Evolutionary conservation across 208 protist species (phyloP), one percentile per base, ranked within the genome.

Genomic region (Wallacemonas sp.): DNA sequence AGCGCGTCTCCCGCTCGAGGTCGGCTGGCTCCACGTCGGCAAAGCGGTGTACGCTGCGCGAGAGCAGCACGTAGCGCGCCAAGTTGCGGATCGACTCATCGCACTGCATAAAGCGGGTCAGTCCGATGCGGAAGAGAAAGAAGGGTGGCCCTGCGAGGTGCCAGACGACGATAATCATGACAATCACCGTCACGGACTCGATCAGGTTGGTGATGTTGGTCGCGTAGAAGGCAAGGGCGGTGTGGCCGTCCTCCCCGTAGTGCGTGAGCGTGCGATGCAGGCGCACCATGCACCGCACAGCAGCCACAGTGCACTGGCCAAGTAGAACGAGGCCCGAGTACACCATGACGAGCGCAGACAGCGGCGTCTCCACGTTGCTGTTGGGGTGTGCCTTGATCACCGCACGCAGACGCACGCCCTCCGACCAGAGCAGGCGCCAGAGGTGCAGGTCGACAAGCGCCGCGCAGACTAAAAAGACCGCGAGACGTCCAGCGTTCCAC

Each of bases 1-100:
- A 96, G 22, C 76, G 69, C n/a, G 63, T 49, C 25, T 94, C 84
- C 5, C 70, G 64, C 23, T 74, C 70, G 12, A 96, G 70, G 45
- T 89, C 86, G 29, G 82, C 76, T 14, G 73, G 77, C 3, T 77
- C 82, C 23, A 87, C 87, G 49, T 71, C 54, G 36, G 28, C 16
- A 2, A 86, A 67, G 16, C 20, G 11, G 49, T 70, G 63, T 55
- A 88, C 57, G 29, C 75, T 45, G 28, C 64, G 66, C 14, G 74
- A 61, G 18, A 93, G 75, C 29, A 67, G 29, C 16, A 73, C 33
- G 61, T 91, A 93, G 45, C 75, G 73, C 3, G 44, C 11, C 29
- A 93, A 49, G 14, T 66, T 45, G 0, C 44, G 64, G 16, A 76
- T 29, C 26, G 78, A 81, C 41, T 87, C 74, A 20, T 72, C 67